phyloP scores from a whole-genome alignment of 441 rosid species.

The Populus tomentosa region DNA sequence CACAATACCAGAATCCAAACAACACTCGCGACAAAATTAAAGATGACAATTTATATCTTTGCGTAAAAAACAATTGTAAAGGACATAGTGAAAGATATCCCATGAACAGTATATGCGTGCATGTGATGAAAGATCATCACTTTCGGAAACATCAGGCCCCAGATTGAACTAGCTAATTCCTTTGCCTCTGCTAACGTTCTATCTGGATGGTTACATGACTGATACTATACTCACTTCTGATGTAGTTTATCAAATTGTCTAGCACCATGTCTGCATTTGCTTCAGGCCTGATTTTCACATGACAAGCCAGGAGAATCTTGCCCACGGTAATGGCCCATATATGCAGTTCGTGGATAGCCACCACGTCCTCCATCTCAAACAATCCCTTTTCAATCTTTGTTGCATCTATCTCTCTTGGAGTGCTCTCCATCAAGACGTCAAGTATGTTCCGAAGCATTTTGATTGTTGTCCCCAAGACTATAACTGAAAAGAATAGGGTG shows the following conservation, averaged over 20 bases:
- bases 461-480: constrained; percentile 51
- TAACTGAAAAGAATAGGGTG: constrained; percentile 24
- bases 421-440: constrained; percentile 70
- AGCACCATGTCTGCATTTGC: constrained; percentile 48
- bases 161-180: neutral
- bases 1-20: neutral
- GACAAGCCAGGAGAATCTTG: constrained; percentile 55
- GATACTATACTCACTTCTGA: constrained; percentile 47
- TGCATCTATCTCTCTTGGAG: constrained; percentile 60
- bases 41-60: constrained; percentile 2
- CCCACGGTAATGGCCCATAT: constrained; percentile 78
- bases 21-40: constrained; percentile 7
- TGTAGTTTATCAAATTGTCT: constrained; percentile 45
- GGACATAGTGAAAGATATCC: neutral
- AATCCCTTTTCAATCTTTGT: constrained; percentile 46
- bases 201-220: constrained; percentile 60
- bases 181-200: constrained; percentile 33
- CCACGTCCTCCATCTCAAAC: constrained; percentile 56
- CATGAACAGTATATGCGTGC: neutral
- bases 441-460: constrained; percentile 54
- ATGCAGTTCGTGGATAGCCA: constrained; percentile 60
- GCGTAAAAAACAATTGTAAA: constrained; percentile 2
- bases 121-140: neutral
- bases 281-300: constrained; percentile 50
- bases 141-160: neutral